Percentiles rank a stretch among this genome's conserved stretches.
Conservation (phyloP, 495 filamentous ascomycete species). For the Talaromyces nanjingensis region DNA sequence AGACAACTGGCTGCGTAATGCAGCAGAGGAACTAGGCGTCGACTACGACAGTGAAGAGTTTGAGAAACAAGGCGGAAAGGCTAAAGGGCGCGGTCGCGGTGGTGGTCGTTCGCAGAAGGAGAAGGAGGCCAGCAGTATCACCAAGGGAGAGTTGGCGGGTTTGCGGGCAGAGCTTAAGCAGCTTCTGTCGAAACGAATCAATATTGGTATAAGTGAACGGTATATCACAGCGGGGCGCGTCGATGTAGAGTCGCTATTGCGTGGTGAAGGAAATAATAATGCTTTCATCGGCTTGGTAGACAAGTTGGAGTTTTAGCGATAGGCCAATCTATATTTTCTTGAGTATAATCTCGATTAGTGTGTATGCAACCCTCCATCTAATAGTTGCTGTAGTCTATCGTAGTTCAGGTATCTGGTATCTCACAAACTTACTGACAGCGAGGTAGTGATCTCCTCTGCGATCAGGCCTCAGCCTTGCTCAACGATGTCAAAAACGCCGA, state of each 20-base stretch:
- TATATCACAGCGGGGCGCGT: conserved; percentile 77
- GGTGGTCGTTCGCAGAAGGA: conserved; percentile 69
- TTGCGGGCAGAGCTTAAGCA: conserved; percentile 36
- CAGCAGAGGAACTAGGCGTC: conserved; percentile 89
- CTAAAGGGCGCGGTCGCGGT: conserved; percentile 58
- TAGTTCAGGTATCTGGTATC: background rate
- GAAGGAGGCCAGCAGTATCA: conserved; percentile 57
- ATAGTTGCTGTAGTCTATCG: background rate
- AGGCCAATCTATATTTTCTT: background rate
- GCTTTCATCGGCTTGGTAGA: conserved; percentile 60
- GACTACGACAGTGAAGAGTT: conserved; percentile 89
- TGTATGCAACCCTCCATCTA: background rate
- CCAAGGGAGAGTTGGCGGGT: conserved; percentile 60
- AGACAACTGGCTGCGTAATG: conserved; percentile 74
- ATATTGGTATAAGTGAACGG: conserved; percentile 84
- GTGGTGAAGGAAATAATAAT: conserved; percentile 44
- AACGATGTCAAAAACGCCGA: background rate
- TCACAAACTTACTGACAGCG: background rate
- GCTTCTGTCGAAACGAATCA: conserved; percentile 68
- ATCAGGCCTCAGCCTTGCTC: background rate
- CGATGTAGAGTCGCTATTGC: conserved; percentile 74
- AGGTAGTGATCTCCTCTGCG: background rate
- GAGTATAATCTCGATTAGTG: background rate
- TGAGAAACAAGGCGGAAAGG: conserved; percentile 46
- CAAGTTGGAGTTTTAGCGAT: conserved; percentile 37